Conservation (phyloP, 2,329 filamentous ascomycete genomes). For the Parascedosporium putredinis region DNA sequence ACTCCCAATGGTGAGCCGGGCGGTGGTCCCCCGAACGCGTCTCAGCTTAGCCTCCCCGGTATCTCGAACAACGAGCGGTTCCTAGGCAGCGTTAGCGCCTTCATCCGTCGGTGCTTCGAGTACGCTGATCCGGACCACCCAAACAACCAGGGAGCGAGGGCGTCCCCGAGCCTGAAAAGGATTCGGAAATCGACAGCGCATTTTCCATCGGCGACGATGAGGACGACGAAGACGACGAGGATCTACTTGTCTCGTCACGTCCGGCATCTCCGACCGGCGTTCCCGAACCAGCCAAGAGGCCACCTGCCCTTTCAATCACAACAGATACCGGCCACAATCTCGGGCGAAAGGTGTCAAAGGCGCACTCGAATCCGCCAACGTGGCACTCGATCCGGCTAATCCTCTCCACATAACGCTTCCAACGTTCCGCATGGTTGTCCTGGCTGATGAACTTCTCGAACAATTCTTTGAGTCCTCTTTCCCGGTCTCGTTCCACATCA, state of each 20-base stretch:
- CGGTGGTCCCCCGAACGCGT: constrained; percentile 17
- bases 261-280: constrained; percentile 18
- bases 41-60: constrained; percentile 32
- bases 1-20: constrained; percentile 36
- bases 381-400: constrained; percentile 82
- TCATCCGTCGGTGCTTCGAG: constrained; percentile 93
- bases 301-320: constrained; percentile 28
- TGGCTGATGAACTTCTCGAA: constrained; percentile 90
- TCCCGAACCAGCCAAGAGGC: constrained; percentile 31
- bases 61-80: constrained; percentile 75
- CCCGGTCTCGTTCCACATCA: constrained; percentile 81
- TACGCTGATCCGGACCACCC: constrained; percentile 90
- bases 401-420: constrained; percentile 92
- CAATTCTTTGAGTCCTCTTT: constrained; percentile 97
- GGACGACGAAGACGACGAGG: constrained; percentile 42
- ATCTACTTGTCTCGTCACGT: constrained; percentile 50
- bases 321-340: constrained; percentile 15
- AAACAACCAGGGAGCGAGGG: constrained; percentile 38
- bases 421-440: constrained; percentile 96
- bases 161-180: constrained; percentile 13
- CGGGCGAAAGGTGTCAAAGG: constrained; percentile 38
- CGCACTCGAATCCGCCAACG: constrained; percentile 70
- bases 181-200: constrained; percentile 30
- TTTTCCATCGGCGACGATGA: constrained; percentile 71
- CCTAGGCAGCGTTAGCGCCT: constrained; percentile 84